Evolutionary conservation across 1,139 yeast species (phyloP).

Genomic region (Saccharomyces hybrid): DNA sequence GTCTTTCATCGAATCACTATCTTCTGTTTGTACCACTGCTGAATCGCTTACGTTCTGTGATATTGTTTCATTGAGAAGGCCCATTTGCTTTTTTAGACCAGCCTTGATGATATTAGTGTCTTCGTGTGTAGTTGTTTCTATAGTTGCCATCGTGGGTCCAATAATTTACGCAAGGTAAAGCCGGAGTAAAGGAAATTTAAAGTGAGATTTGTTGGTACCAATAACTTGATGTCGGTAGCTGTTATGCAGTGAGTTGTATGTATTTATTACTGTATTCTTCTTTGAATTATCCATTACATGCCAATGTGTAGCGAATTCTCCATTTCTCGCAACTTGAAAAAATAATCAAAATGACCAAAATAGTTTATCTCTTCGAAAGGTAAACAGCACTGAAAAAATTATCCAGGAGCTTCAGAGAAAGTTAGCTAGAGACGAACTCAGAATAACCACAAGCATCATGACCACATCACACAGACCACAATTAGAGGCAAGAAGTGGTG

Average conservation of each 20-base stretch:
- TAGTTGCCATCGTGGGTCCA: background rate
- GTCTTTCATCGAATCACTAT: conserved; percentile 7
- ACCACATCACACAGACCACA: conserved; percentile 90
- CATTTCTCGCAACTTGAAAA: background rate
- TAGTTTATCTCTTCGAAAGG: background rate
- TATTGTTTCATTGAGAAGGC: background rate
- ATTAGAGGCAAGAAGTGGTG: conserved; percentile 78
- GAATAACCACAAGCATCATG: conserved; percentile 38
- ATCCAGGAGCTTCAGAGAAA: background rate
- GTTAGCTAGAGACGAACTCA: background rate
- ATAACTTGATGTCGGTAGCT: background rate
- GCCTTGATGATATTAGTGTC: background rate
- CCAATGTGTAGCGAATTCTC: background rate
- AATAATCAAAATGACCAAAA: background rate
- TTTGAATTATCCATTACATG: background rate
- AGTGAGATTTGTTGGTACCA: background rate
- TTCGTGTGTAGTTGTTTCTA: background rate
- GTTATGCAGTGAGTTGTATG: background rate
- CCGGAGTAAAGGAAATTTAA: background rate
- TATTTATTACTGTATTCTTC: background rate
- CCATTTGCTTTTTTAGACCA: background rate
- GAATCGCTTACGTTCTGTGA: background rate
- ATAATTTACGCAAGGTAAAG: background rate
- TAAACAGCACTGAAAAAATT: background rate
- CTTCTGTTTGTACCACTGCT: background rate